phyloP scores from a whole-genome alignment of 805 yeast species.

The Metschnikowia dekortorum region DNA sequence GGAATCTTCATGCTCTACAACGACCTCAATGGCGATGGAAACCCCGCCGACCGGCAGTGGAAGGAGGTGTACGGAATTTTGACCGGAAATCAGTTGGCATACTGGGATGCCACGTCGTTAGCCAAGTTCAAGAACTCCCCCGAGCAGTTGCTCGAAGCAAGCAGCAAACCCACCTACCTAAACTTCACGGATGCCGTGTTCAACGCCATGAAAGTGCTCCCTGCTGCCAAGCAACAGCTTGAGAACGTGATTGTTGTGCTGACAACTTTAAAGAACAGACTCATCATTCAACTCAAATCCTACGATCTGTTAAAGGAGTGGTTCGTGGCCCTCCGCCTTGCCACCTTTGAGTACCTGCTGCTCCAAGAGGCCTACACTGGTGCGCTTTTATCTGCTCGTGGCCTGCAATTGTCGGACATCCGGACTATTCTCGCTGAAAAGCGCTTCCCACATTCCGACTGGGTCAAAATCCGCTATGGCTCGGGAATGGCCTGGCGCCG shows the following conservation, averaged over 20 bases:
- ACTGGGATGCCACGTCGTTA: conserved; percentile 79
- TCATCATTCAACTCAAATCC: conserved; percentile 71
- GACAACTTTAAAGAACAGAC: conserved; percentile 88
- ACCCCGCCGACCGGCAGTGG: conserved; percentile 83
- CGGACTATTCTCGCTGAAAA: conserved; percentile 80
- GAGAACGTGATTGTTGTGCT: conserved; percentile 82
- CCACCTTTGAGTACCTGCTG: conserved; percentile 74
- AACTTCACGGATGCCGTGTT: conserved; percentile 88
- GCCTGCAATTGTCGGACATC: conserved; percentile 81
- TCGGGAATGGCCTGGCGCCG: conserved; percentile 98
- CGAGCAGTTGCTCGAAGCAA: conserved; percentile 50
- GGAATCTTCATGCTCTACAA: conserved; percentile 72
- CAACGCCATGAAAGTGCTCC: conserved; percentile 64
- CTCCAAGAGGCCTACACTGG: conserved; percentile 97
- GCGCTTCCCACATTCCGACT: conserved; percentile 83
- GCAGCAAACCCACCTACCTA: conserved; percentile 77
- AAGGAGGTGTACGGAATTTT: conserved; percentile 87
- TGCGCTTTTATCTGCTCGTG: conserved; percentile 87
- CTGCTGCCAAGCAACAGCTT: conserved; percentile 59
- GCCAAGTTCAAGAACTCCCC: conserved; percentile 52
- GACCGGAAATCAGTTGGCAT: conserved; percentile 85
- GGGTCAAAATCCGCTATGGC: conserved; percentile 94
- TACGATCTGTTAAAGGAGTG: conserved; percentile 63
- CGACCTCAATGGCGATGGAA: conserved; percentile 77
- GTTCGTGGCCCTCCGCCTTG: conserved; percentile 78